Percentiles rank a stretch among this genome's conserved stretches.
These are phyloP conservation scores for Aspergillus sp. DNA, from an alignment of 2,329 filamentous ascomycete genomes.

Conservation along the genomic window DNA sequence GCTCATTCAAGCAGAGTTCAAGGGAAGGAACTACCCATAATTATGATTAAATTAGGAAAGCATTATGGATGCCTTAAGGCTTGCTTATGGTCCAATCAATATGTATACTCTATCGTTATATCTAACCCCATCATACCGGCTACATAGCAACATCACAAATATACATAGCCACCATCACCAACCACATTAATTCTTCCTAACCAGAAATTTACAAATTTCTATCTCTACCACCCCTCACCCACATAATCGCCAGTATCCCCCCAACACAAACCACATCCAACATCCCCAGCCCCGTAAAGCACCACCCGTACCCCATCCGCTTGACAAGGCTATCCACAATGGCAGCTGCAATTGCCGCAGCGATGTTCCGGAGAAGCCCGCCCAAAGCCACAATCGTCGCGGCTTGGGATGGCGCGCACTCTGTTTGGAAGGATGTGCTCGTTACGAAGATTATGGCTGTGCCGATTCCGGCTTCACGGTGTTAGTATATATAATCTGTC, in stretches of 20 bases:
- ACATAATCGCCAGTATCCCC: neutral
- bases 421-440: slow-evolving; percentile 44
- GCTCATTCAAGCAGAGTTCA: too few species aligned
- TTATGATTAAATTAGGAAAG: too few species aligned
- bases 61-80: too few species aligned
- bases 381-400: slow-evolving; percentile 44
- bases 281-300: slow-evolving; percentile 37
- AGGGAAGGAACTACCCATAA: too few species aligned
- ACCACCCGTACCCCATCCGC: slow-evolving; percentile 41
- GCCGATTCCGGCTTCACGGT: slow-evolving; percentile 31
- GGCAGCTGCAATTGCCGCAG: slow-evolving; percentile 40
- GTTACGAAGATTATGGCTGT: slow-evolving; percentile 46
- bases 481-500: neutral
- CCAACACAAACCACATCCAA: neutral
- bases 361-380: slow-evolving; percentile 43
- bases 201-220: neutral
- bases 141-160: too few species aligned
- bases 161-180: too few species aligned
- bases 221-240: neutral
- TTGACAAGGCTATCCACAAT: slow-evolving; percentile 36
- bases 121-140: too few species aligned
- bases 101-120: too few species aligned
- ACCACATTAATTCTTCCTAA: too few species aligned
- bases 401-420: slow-evolving; percentile 40
- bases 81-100: too few species aligned